Base-by-base conservation (phyloP, 306 rosid species). In the Mucuna pruriens region DNA sequence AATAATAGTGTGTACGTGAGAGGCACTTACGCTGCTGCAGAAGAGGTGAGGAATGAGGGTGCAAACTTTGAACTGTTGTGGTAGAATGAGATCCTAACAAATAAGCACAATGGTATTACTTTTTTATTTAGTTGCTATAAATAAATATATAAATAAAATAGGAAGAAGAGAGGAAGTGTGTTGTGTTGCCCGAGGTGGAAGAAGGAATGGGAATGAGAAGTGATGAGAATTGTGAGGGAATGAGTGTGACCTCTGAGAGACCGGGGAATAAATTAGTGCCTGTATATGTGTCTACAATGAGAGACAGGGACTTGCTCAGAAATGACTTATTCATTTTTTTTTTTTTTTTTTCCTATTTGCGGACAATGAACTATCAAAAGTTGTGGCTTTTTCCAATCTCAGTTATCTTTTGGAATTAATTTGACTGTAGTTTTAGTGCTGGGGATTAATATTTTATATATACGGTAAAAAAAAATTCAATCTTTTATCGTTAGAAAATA, bases 51-150 rank as follows among this genome's bases (percentile, higher is more conserved):
- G 20, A 44, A 23, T 12, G 84, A 58, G 2, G 65, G 80, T n/a
- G 55, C 42, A 54, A 80, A 26, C 34, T 46, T 61, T 85, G 54
- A 83, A 79, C 75, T 69, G 83, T 34, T 82, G 84, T 78, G 58
- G 63, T 54, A 75, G 61, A 63, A 48, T 72, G 75, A 52, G 42
- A 71, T 36, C 85, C 85, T 29, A 26, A 42, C 40, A 71, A n/a
- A 65, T 42, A 15, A 38, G 11, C 48, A 48, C 25, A 10, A 58
- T 31, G 52, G 48, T 17, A 3, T 44, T 55, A 46, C 77, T 19
- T 11, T 58, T 57, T 70, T 31, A 49, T 48, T 61, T 42, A 6
- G 5, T 12, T 19, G 16, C 10, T 9, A 10, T 26, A 39, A 39
- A 39, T n/a, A 38, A 39, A 51, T 23, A 48, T 52, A 77, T 15